Conservation (phyloP, 2,329 filamentous ascomycete species). For the Pseudocercospora eumusae region DNA sequence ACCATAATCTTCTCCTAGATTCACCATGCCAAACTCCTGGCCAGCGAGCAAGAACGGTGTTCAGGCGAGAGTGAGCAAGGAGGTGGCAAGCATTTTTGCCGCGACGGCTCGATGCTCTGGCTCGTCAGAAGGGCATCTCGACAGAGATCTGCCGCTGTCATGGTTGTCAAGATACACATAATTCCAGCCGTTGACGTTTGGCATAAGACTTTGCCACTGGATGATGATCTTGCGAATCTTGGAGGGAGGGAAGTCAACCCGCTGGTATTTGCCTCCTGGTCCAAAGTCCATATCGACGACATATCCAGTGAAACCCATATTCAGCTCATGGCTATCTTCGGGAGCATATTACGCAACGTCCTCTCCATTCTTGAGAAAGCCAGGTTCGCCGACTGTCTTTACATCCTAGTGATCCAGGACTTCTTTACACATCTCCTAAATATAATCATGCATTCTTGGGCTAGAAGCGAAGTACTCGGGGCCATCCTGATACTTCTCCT, state of each 20-base stretch:
- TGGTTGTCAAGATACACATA: slow-evolving; percentile 66
- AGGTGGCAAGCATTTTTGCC: slow-evolving; percentile 55
- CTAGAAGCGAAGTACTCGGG: slow-evolving; percentile 31
- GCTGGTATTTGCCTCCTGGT: slow-evolving; percentile 48
- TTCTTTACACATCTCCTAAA: slow-evolving; percentile 45
- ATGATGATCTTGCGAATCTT: slow-evolving; percentile 54
- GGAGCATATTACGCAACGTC: slow-evolving; percentile 48
- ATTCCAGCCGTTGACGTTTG: slow-evolving; percentile 59
- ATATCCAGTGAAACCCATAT: slow-evolving; percentile 73
- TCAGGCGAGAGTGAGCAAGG: slow-evolving; percentile 18
- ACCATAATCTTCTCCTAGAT: slow-evolving; percentile 38
- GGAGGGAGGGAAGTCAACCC: slow-evolving; percentile 51
- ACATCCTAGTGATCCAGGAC: slow-evolving; percentile 52
- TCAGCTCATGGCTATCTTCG: slow-evolving; percentile 57
- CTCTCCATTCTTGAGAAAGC: slow-evolving; percentile 45
- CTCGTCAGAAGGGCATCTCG: slow-evolving; percentile 54
- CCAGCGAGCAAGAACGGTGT: slow-evolving; percentile 66
- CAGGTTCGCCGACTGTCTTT: slow-evolving; percentile 54
- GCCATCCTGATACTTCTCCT: slow-evolving; percentile 23
- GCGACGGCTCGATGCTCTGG: slow-evolving; percentile 39
- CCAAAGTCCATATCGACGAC: slow-evolving; percentile 55
- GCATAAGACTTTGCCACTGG: slow-evolving; percentile 63
- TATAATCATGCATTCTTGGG: slow-evolving; percentile 51
- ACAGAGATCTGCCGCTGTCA: slow-evolving; percentile 61
- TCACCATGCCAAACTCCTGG: slow-evolving; percentile 59